phyloP scores from a whole-genome alignment of 306 rosid genomes.

The Sechiopsis laciniata region DNA sequence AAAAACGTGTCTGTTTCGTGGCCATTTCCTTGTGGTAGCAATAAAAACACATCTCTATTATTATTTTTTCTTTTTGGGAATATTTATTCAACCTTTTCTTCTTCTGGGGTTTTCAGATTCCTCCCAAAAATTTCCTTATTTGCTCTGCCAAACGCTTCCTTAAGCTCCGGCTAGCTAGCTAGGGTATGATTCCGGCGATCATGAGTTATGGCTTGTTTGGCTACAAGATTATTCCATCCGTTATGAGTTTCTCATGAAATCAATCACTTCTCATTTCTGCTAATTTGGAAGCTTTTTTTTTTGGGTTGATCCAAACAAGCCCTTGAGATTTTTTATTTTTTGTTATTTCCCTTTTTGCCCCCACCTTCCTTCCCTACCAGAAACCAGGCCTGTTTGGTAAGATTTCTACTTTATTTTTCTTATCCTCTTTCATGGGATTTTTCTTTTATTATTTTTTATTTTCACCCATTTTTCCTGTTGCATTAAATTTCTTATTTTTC shows the following conservation, averaged over 20 bases:
- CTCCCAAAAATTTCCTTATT: constrained; percentile 4
- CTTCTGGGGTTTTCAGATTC: neutral
- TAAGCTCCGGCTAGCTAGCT: neutral
- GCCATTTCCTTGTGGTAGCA: neutral
- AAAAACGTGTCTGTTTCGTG: neutral
- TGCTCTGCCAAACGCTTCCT: neutral
- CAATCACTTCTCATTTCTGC: neutral
- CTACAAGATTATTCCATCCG: neutral
- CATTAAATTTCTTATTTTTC: neutral
- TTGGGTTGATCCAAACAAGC: neutral
- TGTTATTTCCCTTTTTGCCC: neutral
- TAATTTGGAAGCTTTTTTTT: neutral
- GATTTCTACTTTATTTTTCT: neutral
- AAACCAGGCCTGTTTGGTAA: neutral
- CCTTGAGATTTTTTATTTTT: neutral
- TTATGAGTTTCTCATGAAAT: neutral
- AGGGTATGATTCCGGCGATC: neutral
- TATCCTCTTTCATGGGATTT: neutral
- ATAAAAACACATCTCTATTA: neutral
- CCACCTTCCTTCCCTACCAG: neutral
- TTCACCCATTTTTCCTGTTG: neutral
- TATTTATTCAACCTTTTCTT: neutral
- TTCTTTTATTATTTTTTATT: neutral
- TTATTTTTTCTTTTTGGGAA: neutral
- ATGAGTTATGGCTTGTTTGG: neutral